Evolutionary conservation across 306 rosid species (phyloP), one percentile per base, ranked within the genome.

Genomic region (Luffa aegyptiaca): DNA sequence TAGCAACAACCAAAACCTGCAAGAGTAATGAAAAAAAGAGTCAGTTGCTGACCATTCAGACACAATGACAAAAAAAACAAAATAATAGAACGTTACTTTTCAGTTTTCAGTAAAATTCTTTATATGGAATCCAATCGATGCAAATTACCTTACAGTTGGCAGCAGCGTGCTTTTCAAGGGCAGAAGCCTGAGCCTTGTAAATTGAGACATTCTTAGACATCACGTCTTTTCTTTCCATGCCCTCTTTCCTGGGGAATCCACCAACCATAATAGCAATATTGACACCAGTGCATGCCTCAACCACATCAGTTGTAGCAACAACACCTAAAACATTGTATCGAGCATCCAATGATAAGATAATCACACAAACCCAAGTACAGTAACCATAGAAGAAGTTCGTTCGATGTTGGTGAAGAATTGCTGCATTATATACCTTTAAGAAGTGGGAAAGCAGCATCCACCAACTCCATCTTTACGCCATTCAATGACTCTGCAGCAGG

Each of bases 171-270:
- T 93, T 83, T 78, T 96, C 97, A 64, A 96, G 94, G 37, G 98
- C 98, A 73, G 98, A 93, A 83, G 99, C 99, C 82, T 96, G 99
- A 33, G 98, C 89, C 90, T 90, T 96, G 72, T 96, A 96, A 69
- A 96, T 96, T 16, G 98, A 89, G 52, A 96, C 98, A 72, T 96
- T 96, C 85, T 93, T 93, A 2, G 98, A 72, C 99, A 96, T 96
- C 81, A 96, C 98, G 53, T 96, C 98, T 80, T 96, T 96, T 83
- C 99, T 91, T 80, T 93, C 99, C 98, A 96, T 96, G 64, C 99
- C 97, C 86, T 96, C 99, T 77, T 96, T 96, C 83, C 99, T 93
- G 3, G 99, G 98, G 89, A 96, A 96, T 36, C 99, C 99, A 87
- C 99, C 99, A 84, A 96, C 98, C 99, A 96, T 91, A 49, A 93